Evolutionary conservation across 257 asterid species (phyloP).

Genomic region (Forsythia viridissima): DNA sequence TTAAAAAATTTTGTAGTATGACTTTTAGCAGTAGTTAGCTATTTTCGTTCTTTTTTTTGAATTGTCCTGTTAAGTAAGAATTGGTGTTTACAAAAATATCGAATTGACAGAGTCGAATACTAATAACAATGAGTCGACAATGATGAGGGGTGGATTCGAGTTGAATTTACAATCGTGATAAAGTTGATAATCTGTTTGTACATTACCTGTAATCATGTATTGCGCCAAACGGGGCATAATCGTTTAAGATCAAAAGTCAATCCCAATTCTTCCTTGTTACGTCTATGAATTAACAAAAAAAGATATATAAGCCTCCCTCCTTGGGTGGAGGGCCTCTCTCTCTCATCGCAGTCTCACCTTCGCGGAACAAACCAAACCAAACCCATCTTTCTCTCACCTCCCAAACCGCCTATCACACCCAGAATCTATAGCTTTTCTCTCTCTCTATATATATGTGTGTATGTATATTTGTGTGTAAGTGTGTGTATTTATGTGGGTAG

Average conservation of each 20-base stretch:
- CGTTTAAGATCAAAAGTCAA: background rate
- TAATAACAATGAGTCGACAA: background rate
- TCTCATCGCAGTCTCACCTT: background rate
- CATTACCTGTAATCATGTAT: too few species aligned
- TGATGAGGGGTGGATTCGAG: too few species aligned
- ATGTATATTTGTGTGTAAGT: background rate
- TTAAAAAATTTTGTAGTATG: background rate
- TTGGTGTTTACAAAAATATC: slow-evolving; percentile 5
- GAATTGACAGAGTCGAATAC: background rate
- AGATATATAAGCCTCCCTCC: background rate
- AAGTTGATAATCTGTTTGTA: too few species aligned
- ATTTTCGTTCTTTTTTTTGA: background rate
- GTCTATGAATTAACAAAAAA: background rate
- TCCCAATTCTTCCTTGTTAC: background rate
- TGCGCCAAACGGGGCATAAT: too few species aligned
- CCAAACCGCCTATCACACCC: background rate
- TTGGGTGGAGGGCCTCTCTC: background rate
- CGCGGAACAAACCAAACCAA: background rate
- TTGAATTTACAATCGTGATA: too few species aligned
- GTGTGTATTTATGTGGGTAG: slow-evolving; percentile 1
- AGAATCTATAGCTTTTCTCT: background rate
- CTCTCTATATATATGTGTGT: background rate
- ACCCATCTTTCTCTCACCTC: background rate
- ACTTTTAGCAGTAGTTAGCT: background rate
- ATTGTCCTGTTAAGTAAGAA: background rate